These are phyloP conservation scores for Phialemonium atrogriseum DNA, from an alignment of 2,329 filamentous ascomycete species.

Conservation along the genomic window DNA sequence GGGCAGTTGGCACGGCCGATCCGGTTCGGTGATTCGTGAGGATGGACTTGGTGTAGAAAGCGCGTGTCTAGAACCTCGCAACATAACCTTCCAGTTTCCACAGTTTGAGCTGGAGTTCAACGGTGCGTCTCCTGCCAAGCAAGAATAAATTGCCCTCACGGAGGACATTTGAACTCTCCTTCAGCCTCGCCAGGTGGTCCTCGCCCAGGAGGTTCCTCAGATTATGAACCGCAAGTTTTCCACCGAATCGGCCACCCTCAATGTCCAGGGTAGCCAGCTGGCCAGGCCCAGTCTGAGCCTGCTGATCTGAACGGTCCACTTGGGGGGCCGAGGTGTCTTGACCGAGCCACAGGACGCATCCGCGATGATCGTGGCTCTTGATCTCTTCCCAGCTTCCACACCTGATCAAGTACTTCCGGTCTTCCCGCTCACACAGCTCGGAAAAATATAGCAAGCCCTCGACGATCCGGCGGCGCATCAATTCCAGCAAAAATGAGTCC, in stretches of 20 bases:
- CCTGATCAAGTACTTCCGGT: slow-evolving; percentile 31
- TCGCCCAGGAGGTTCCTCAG: slow-evolving; percentile 41
- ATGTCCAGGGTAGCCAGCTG: slow-evolving; percentile 39
- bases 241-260: slow-evolving; percentile 20
- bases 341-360: slow-evolving; percentile 37
- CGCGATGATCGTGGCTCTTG: slow-evolving; percentile 27
- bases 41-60: too few species aligned
- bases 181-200: slow-evolving; percentile 32
- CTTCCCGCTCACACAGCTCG: slow-evolving; percentile 15
- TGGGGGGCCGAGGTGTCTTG: not conserved
- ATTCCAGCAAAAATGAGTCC: slow-evolving; percentile 40
- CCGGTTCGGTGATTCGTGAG: too few species aligned
- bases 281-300: slow-evolving; percentile 14
- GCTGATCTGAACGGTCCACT: too few species aligned
- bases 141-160: slow-evolving; percentile 31
- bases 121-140: slow-evolving; percentile 31
- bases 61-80: too few species aligned
- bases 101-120: slow-evolving; percentile 38
- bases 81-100: slow-evolving; percentile 54
- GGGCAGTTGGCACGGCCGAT: too few species aligned
- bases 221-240: slow-evolving; percentile 43
- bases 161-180: slow-evolving; percentile 22
- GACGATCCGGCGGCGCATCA: slow-evolving; percentile 38
- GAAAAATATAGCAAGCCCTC: slow-evolving; percentile 36
- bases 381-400: slow-evolving; percentile 37